Evolutionary conservation across 2,329 filamentous ascomycete genomes (phyloP).

Genomic region (Monosporascus cannonballus): DNA sequence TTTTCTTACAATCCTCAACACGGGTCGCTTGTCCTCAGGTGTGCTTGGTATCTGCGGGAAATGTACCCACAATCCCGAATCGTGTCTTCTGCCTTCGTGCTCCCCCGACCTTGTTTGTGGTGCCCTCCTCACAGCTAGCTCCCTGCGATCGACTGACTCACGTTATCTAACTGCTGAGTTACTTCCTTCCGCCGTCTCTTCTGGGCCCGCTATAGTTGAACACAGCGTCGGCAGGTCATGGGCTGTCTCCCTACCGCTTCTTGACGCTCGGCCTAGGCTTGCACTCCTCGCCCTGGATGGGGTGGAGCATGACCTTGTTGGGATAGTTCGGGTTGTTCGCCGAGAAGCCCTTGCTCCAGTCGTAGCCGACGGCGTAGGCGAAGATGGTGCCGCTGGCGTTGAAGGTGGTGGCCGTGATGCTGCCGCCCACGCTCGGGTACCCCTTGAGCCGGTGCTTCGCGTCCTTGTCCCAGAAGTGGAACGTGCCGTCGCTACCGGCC

Average conservation of each 20-base stretch:
- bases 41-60: too few relatives aligned
- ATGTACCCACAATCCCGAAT: too few relatives aligned
- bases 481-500: constrained; percentile 89
- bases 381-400: constrained; percentile 79
- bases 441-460: constrained; percentile 86
- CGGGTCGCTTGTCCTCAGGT: too few relatives aligned
- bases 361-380: constrained; percentile 87
- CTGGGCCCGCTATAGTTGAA: too few relatives aligned
- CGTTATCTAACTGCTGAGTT: too few relatives aligned
- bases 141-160: too few relatives aligned
- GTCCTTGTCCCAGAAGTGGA: constrained; percentile 95
- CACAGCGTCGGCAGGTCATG: too few relatives aligned
- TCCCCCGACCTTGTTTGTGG: too few relatives aligned
- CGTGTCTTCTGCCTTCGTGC: too few relatives aligned
- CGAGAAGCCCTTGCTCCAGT: constrained; percentile 96
- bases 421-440: constrained; percentile 76
- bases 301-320: constrained; percentile 81
- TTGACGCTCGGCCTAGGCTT: constrained; percentile 54
- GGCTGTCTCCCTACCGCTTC: constrained; percentile 41
- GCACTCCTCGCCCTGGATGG: constrained; percentile 58
- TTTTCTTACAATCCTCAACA: too few relatives aligned
- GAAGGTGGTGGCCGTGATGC: constrained; percentile 89
- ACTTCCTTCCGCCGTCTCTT: too few relatives aligned
- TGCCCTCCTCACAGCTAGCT: too few relatives aligned
- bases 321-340: constrained; percentile 69